These are phyloP conservation scores for Nitzschia inconspicua DNA, from an alignment of 108 stramenopile genomes.

Conservation along the genomic window DNA sequence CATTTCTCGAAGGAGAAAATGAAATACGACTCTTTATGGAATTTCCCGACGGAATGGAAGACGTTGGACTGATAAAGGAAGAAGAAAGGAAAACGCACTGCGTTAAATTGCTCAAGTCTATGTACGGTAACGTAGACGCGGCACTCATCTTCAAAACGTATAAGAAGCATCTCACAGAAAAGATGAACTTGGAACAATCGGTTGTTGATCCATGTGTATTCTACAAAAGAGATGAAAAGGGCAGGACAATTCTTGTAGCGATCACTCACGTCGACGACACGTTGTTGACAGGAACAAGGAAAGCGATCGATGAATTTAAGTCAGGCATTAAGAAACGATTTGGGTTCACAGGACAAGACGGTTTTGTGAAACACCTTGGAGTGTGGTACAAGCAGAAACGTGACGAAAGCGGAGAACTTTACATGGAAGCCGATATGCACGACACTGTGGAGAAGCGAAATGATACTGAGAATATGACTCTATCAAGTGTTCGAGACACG, in stretches of 20 bases:
- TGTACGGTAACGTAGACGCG: conserved; percentile 8
- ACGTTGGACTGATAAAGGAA: too few species aligned
- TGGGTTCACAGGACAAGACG: too few species aligned
- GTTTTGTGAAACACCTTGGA: too few species aligned
- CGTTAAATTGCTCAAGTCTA: conserved; percentile 6
- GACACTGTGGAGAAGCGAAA: neutral
- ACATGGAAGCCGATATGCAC: conserved; percentile 4
- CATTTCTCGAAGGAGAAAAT: neutral
- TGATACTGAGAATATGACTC: too few species aligned
- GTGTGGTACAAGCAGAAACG: neutral
- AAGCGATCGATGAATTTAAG: too few species aligned
- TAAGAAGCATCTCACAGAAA: neutral
- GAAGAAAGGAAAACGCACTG: neutral
- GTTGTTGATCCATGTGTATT: too few species aligned
- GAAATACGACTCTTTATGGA: conserved; percentile 15
- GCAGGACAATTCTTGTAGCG: too few species aligned
- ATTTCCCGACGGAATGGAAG: conserved; percentile 16
- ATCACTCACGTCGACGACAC: too few species aligned
- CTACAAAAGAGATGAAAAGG: too few species aligned
- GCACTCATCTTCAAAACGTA: neutral
- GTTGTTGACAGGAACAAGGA: too few species aligned
- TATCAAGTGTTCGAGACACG: too few species aligned
- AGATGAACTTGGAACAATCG: neutral
- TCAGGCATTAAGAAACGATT: too few species aligned
- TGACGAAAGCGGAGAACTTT: neutral